Base-by-base conservation (phyloP, 768 basidiomycete species). In the Phaeotremella skinneri region DNA sequence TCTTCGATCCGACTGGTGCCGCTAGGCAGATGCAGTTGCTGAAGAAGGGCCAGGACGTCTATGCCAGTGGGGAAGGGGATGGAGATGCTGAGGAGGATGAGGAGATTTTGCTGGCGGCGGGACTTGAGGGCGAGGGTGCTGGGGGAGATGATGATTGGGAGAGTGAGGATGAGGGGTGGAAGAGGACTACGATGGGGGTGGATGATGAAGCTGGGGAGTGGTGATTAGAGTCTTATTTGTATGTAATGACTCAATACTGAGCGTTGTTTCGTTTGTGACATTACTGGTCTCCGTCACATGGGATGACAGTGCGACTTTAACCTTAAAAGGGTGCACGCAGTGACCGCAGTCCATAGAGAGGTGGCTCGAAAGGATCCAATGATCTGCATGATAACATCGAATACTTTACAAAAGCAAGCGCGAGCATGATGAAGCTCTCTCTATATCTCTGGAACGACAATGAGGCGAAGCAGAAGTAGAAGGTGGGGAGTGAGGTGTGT, bases 131-230 rank as follows among this genome's bases (percentile, higher is more conserved):
- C 6, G 56, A 31, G 31, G 48, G 49, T 4, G 64, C 48, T 30
- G 64, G 43, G 23, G 49, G 20, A 9, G 69, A 71, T 37, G 69
- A 71, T 55, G 70, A 72, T 61, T 72, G 70, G 70, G 70, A 72
- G 41, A 62, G 58, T 30, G 71, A 72, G 56, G 55, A 60, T 55
- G 71, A 72, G 42, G 71, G 71, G 14, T 72, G 71, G 71, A 69
- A 69, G 43, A 41, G 65, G 20, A 57, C 58, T 26, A 52, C 32
- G 45, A 50, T 41, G 42, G 67, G 51, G 14, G 27, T 56, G 49
- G 64, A 65, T 30, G 62, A 67, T 20, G 66, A 67, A 37, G 61
- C 20, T 27, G 54, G 25, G 37, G n/a, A 39, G 9, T n/a, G 11
- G n/a, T 39, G 11, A n/a, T 39, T 39, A n/a, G n/a, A 9, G n/a